A percentile compares a stretch with the other conserved stretches of the same genome.
These are phyloP conservation scores for Suillus variegatus DNA, from an alignment of 768 basidiomycete genomes.

Conservation along the genomic window DNA sequence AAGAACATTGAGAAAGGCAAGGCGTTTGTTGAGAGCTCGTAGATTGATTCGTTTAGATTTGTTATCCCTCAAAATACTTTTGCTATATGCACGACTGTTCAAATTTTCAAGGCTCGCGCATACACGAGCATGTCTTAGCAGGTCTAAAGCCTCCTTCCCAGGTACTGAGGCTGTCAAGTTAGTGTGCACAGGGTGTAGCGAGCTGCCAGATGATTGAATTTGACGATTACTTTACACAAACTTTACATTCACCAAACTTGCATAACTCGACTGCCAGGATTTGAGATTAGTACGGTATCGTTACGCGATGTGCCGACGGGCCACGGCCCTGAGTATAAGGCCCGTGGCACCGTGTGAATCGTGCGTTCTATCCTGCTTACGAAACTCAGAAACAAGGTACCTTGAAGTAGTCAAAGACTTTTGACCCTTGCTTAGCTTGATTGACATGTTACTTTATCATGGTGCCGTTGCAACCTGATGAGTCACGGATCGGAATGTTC, in stretches of 20 bases:
- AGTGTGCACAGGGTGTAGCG: neutral
- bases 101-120: neutral
- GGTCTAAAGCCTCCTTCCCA: neutral
- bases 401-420: neutral
- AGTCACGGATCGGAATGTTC: neutral
- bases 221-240: neutral
- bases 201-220: neutral
- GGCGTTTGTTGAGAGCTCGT: conserved; percentile 58
- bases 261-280: neutral
- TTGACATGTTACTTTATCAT: neutral
- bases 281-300: neutral
- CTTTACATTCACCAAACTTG: neutral
- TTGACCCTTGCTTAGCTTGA: neutral
- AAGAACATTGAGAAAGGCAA: conserved; percentile 98
- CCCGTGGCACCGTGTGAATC: neutral
- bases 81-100: neutral
- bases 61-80: neutral
- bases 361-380: neutral
- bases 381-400: neutral
- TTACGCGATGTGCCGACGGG: neutral
- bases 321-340: neutral
- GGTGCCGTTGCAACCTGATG: neutral
- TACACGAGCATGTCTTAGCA: neutral
- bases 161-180: neutral
- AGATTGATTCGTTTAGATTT: conserved; percentile 16